Base-by-base conservation (phyloP, 371 early-diverging fungal species). In the Apophysomyces ossiformis region DNA sequence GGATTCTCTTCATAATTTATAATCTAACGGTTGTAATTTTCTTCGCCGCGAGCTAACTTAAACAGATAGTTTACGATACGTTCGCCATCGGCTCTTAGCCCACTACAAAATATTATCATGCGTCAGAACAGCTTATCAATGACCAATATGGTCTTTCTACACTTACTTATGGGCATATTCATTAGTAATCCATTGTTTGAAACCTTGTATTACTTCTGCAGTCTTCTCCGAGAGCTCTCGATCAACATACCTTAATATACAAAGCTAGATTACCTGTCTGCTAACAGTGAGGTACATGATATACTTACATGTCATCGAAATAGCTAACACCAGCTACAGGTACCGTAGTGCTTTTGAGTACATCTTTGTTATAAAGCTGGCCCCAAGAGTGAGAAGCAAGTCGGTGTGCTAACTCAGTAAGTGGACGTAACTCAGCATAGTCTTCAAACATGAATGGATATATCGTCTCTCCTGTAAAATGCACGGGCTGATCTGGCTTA, bases 361-460 rank as follows among this genome's bases (percentile, higher is more conserved):
- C 76, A 4, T 80, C 72, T 11, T 68, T 57, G 66, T 91, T 76
- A 60, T 92, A 92, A 5, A 92, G 79, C 44, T 73, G 69, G 18
- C 83, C 84, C 91, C 92, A 91, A 5, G 57, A 54, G 60, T 72
- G 77, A 62, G 87, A 82, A 7, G 91, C 91, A 58, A 91, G 66
- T 15, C 83, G 74, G n/a, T 89, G 68, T 5, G 87, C 91, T 0
- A 88, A 86, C 1, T 81, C 78, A 47, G 86, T 87, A 21, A 91
- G 69, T 13, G 85, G 85, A 13, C 76, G 75, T 41, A 92, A 76
- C 56, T 89, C 88, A 5, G 84, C 79, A 67, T 85, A 90, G 63
- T 92, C 91, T 39, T 90, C 89, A 61, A 90, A 77, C 92, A 92
- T 92, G 81, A 89, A 91, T 36, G 89, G 89, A 62, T 88, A 89